Evolutionary conservation across 768 basidiomycete species (phyloP).

Genomic region (Suillus bovinus): DNA sequence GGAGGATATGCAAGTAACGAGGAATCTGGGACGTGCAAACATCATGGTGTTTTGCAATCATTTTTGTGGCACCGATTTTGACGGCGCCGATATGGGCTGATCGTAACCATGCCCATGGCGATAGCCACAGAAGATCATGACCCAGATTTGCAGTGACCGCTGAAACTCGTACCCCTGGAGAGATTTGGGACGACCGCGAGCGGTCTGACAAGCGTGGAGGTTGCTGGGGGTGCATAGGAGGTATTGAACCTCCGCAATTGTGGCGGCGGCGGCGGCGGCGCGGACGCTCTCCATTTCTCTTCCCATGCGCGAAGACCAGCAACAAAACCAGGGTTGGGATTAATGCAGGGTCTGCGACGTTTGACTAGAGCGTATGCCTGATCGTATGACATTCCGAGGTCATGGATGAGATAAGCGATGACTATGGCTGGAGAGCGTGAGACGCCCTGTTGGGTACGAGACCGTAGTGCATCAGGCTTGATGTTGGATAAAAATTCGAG

Average conservation of each 20-base stretch:
- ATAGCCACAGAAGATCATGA: conserved; percentile 1
- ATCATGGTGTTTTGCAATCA: not conserved
- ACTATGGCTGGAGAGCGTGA: conserved; percentile 78
- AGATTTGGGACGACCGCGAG: conserved; percentile 11
- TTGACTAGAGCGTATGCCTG: conserved; percentile 59
- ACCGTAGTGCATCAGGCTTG: not conserved
- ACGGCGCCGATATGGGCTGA: not conserved
- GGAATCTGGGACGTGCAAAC: not conserved
- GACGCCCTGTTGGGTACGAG: conserved; percentile 54
- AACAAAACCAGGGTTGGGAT: conserved; percentile 80
- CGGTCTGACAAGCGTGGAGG: not conserved
- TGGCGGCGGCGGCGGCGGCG: conserved; percentile 18
- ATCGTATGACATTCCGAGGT: conserved; percentile 73
- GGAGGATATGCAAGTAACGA: not conserved
- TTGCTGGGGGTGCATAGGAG: conserved; percentile 16
- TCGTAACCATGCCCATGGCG: not conserved
- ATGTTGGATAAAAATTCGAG: not conserved
- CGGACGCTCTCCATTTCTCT: conserved; percentile 27
- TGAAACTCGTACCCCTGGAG: conserved; percentile 29
- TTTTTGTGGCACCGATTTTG: not conserved
- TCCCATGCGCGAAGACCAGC: conserved; percentile 62
- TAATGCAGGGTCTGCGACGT: conserved; percentile 68
- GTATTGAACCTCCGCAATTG: conserved; percentile 33
- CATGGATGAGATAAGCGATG: conserved; percentile 80
- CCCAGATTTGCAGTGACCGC: conserved; percentile 6